Percentiles rank a stretch among this genome's conserved stretches.
phyloP scores from a whole-genome alignment of 352 stramenopile genomes.

The Blastocystis sp. region DNA sequence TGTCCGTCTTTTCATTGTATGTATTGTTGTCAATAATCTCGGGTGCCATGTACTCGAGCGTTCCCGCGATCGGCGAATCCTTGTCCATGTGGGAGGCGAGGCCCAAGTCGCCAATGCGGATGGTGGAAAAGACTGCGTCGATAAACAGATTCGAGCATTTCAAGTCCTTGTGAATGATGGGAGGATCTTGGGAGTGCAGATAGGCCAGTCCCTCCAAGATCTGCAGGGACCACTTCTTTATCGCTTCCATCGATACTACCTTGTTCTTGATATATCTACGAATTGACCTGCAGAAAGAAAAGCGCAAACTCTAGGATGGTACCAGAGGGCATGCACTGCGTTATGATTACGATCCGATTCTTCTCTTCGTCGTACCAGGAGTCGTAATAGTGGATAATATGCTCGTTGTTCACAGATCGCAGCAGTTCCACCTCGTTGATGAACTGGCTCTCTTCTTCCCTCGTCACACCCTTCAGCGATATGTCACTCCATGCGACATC shows the following conservation, averaged over 20 bases:
- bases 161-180: constrained; percentile 83
- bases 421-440: constrained; percentile 94
- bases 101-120: constrained; percentile 82
- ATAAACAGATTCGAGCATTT: constrained; percentile 88
- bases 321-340: constrained; percentile 93
- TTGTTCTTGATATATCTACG: constrained; percentile 65
- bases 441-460: constrained; percentile 86
- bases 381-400: constrained; percentile 98
- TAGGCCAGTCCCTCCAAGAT: constrained; percentile 83
- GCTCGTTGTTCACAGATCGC: constrained; percentile 92
- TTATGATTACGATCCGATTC: constrained; percentile 97
- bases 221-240: constrained; percentile 83
- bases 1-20: constrained; percentile 77
- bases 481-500: constrained; percentile 98
- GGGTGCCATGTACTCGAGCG: constrained; percentile 97
- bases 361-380: constrained; percentile 95
- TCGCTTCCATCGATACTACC: constrained; percentile 71
- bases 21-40: constrained; percentile 87
- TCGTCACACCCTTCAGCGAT: constrained; percentile 87
- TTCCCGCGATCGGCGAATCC: constrained; percentile 76
- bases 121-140: constrained; percentile 82
- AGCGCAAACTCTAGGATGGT: constrained; percentile 82
- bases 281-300: neutral
- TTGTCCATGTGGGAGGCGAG: constrained; percentile 71
- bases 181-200: constrained; percentile 80